Evolutionary conservation across 805 yeast genomes (phyloP), one percentile per base, ranked within the genome.

Genomic region (Starmera pachycereana): DNA sequence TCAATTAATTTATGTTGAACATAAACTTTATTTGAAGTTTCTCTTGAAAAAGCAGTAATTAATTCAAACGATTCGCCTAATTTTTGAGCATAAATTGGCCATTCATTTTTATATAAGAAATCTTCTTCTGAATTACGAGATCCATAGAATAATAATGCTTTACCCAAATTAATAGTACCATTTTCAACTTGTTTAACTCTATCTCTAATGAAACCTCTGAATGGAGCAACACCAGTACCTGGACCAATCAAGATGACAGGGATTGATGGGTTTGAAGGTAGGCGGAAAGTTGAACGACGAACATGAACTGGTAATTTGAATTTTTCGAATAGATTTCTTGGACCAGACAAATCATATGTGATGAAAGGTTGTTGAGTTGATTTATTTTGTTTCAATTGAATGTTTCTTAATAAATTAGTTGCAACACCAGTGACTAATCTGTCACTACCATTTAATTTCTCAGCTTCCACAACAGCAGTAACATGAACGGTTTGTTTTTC

Each of bases 201-300:
- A 58, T 90, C 98, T 66, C 94, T 79, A 31, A 90, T 63, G 50
- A 90, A 90, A 4, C 95, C 98, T 66, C 98, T 80, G 69, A 92
- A 86, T 45, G 98, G 98, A 9, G 98, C 97, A 38, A 90, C 90
- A 61, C 98, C 98, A 4, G 98, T 92, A 48, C 98, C 98, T 36
- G 98, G 97, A 27, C 98, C 98, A 54, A 90, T 73, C 82, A 89
- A 76, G 52, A 90, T 87, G 18, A 90, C 72, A 13, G 97, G 97
- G 29, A 80, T 76, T 4, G 74, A 62, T 29, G 94, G 81, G 56
- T 86, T 85, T 8, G 88, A 71, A 16, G 98, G 98, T 47, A 92
- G 71, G 68, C 88, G 89, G 71, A 90, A 92, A 42, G 90, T 83
- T 7, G 97, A 89, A 63, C 92, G 87, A 64, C 97, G 85, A 36